Evolutionary conservation across 164 flowering plant species (phyloP), one percentile per base, ranked within the genome.

Genomic region (Annona squamosa): DNA sequence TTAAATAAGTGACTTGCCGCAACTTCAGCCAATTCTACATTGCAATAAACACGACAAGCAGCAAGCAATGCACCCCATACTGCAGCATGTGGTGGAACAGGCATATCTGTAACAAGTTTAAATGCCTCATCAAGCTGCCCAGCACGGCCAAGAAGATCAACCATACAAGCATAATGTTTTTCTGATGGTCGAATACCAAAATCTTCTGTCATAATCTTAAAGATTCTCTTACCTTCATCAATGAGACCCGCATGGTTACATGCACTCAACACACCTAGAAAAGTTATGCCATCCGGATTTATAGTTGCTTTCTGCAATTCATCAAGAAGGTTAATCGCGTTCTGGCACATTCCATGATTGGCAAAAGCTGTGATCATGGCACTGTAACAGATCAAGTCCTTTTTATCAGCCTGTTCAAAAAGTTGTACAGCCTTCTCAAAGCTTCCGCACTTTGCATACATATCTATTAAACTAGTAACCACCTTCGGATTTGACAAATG

Each of bases 161-260:
- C 81, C 77, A 84, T 62, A 56, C 85, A 82, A 42, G 83, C 81
- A 56, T 78, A 84, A 71, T 81, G 85, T 68, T 72, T 82, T 45
- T 77, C 83, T 7, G 78, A 77, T 45, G 88, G 86, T 59, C 74
- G 75, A 76, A 80, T 68, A 10, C 75, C 64, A 73, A 70, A 80
- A 63, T 75, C 82, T 52, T 77, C 76, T 12, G 45, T 77, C 88
- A 85, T 84, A 42, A 72, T 69, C 42, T 84, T 68, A 70, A 84
- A 85, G 65, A 62, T 82, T 70, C 19, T 70, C 73, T 77, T 78
- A 16, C 84, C 88, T 63, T 79, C 85, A 70, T 76, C 47, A 42
- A 80, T 77, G 46, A 81, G 84, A 37, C 86, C 86, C n/a, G 80
- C 86, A 74, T 82, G 85, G 79, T 75, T 84, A 70, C 85, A 82